Base-by-base conservation (phyloP, 257 asterid genomes). In the Parsonsia alboflavescens region DNA sequence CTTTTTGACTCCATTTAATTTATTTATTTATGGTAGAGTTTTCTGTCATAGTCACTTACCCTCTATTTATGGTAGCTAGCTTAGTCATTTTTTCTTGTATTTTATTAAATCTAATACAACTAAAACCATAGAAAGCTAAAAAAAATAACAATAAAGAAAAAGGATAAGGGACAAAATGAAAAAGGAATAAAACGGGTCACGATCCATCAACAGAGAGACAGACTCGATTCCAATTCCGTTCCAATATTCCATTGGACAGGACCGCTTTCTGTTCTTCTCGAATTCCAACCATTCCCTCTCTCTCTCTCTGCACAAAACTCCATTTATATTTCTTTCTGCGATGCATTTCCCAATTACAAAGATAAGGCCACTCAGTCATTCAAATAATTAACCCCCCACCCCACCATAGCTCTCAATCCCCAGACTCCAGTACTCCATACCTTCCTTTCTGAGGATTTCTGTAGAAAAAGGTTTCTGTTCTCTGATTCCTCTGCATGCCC, bases 221-320 rank as follows among this genome's bases (percentile, higher is more conserved):
- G 24, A 57, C 41, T 19, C 12, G 57, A 30, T 70, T 41, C 68
- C 80, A 68, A 67, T 67, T 41, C 76, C 73, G 72, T 81, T 82
- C 76, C 85, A 68, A 80, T 75, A 86, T 81, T 84, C 85, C 81
- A 62, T 80, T 64, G 83, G 78, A 86, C 78, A 82, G 73, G 80
- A 75, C 75, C 44, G n/a, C 70, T 16, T 26, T 79, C 77, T 81
- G 82, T 79, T 84, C 5, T 82, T 81, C 84, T 84, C 80, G 82
- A 80, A 56, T 82, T 81, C 86, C 87, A 84, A 84, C 87, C 86
- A 82, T 81, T 86, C 84, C 77, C 72, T 70, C 63, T 41, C n/a
- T n/a, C 39, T 33, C 39, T 3, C 3, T 73, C 70, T 76, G 45
- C 53, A 33, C 74, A 42, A 46, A 59, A 59, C 66, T 49, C 71